A percentile compares a stretch with the other conserved stretches of the same genome.
These are phyloP conservation scores for Lactarius pseudohatsudake DNA, from an alignment of 768 basidiomycete species.

Conservation along the genomic window DNA sequence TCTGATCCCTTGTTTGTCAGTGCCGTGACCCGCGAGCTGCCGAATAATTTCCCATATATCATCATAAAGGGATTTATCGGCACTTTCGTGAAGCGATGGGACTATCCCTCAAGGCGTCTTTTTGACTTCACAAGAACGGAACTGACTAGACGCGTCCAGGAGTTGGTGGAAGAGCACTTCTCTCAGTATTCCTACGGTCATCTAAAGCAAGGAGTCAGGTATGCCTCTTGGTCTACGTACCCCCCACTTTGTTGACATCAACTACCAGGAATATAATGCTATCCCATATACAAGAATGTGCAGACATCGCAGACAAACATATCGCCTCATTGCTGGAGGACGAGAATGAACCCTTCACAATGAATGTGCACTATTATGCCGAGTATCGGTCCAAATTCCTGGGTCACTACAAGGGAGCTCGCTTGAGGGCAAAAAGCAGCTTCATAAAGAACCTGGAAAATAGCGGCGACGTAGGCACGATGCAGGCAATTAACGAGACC, in stretches of 20 bases:
- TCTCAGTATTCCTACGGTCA: conserved; percentile 27
- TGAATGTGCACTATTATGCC: conserved; percentile 31
- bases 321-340: conserved; percentile 21
- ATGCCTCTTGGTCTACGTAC: not conserved
- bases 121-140: conserved; percentile 29
- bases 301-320: not conserved
- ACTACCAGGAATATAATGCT: conserved; percentile 17
- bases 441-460: conserved; percentile 3
- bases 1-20: conserved; percentile 37
- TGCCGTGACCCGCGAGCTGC: conserved; percentile 65
- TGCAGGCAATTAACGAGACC: conserved; percentile 29
- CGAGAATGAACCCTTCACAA: conserved; percentile 30
- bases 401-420: conserved; percentile 44
- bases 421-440: conserved; percentile 15
- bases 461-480: not conserved
- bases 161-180: conserved; percentile 30
- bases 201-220: conserved; percentile 30
- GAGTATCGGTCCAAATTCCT: conserved; percentile 50
- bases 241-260: not conserved
- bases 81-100: conserved; percentile 28
- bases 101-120: conserved; percentile 25
- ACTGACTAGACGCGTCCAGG: conserved; percentile 25
- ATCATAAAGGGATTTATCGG: conserved; percentile 31
- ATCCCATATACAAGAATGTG: conserved; percentile 13
- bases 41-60: conserved; percentile 57